Conservation (phyloP, 1,284 basidiomycete genomes). For the Marasmius oreades region DNA sequence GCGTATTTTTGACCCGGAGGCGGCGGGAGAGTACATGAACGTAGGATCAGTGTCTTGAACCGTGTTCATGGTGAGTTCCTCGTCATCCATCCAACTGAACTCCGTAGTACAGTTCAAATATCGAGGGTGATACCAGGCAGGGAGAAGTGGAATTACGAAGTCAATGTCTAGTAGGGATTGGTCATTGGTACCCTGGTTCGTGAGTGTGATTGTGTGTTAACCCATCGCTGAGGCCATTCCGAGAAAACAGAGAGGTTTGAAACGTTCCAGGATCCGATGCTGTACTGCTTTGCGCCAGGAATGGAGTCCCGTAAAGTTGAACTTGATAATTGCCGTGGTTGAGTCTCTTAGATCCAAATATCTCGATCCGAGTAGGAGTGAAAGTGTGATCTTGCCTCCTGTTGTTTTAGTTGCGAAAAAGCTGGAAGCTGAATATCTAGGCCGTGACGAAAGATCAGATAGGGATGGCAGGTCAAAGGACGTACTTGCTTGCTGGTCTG, state of each 20-base stretch:
- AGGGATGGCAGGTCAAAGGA: not conserved
- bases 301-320: slow-evolving; percentile 23
- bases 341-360: slow-evolving; percentile 30
- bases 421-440: slow-evolving; percentile 30
- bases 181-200: slow-evolving; percentile 19
- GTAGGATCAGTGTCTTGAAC: slow-evolving; percentile 22
- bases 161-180: slow-evolving; percentile 27
- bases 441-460: not conserved
- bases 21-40: slow-evolving; percentile 21
- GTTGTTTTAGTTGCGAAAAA: slow-evolving; percentile 26
- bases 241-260: slow-evolving; percentile 24
- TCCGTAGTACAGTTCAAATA: slow-evolving; percentile 18
- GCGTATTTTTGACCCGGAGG: slow-evolving; percentile 19
- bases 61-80: slow-evolving; percentile 18
- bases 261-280: slow-evolving; percentile 20
- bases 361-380: slow-evolving; percentile 28
- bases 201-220: slow-evolving; percentile 23
- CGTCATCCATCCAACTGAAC: slow-evolving; percentile 17
- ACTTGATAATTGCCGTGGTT: slow-evolving; percentile 29
- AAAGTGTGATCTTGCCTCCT: slow-evolving; percentile 29
- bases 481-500: slow-evolving; percentile 20
- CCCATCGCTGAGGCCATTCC: slow-evolving; percentile 13
- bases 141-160: slow-evolving; percentile 20
- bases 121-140: not conserved
- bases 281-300: slow-evolving; percentile 21